Evolutionary conservation across 1,284 basidiomycete species (phyloP).

Genomic region (Trametes hirsuta): DNA sequence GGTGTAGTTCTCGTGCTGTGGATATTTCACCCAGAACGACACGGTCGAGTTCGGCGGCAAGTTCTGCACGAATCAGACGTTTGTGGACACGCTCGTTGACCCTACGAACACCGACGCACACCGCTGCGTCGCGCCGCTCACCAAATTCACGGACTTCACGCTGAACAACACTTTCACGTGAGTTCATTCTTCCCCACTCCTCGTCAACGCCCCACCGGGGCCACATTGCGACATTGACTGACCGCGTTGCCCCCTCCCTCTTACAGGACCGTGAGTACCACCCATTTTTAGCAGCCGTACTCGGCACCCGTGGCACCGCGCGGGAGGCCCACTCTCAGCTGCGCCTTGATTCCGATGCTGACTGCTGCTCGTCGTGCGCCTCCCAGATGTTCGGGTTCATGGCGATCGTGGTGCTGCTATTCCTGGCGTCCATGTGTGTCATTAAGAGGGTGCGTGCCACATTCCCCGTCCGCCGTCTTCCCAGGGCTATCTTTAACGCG

Average conservation of each 20-base stretch:
- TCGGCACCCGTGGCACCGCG: neutral
- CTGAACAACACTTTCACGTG: constrained; percentile 84
- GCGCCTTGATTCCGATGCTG: constrained; percentile 11
- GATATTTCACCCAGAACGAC: constrained; percentile 75
- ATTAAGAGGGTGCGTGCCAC: constrained; percentile 69
- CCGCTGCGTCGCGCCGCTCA: constrained; percentile 67
- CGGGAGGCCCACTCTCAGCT: neutral
- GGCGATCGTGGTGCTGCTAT: constrained; percentile 72
- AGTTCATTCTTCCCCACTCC: constrained; percentile 33
- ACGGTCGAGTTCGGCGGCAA: constrained; percentile 55
- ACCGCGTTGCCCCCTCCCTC: neutral
- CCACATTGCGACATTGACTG: constrained; percentile 3
- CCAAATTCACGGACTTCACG: constrained; percentile 64
- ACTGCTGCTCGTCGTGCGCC: constrained; percentile 14
- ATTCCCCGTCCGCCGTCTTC: neutral
- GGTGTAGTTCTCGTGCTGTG: constrained; percentile 75
- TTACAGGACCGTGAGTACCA: constrained; percentile 25
- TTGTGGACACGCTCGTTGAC: constrained; percentile 50
- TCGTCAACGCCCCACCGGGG: neutral
- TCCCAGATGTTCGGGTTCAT: constrained; percentile 75
- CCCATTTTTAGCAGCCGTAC: too few relatives aligned
- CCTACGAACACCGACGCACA: constrained; percentile 42
- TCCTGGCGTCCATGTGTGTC: constrained; percentile 80
- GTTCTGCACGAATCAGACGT: constrained; percentile 61
- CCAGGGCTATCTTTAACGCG: neutral